Base-by-base conservation (phyloP, 2,329 filamentous ascomycete genomes). In the Claviceps sorghi region DNA sequence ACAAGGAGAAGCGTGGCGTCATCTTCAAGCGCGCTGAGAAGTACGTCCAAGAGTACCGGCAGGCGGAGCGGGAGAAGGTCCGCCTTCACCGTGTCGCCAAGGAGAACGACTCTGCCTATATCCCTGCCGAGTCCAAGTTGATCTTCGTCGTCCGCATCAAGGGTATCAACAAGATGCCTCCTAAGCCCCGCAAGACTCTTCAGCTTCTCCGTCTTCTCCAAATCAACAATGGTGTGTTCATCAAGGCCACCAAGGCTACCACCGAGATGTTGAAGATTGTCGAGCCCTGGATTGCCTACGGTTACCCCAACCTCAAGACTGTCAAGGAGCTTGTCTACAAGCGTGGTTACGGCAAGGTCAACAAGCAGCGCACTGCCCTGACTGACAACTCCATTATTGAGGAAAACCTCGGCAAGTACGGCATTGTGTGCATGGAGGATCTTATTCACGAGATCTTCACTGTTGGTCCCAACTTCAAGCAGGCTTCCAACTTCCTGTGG, bases 111-210 rank as follows among this genome's bases (percentile, higher is more conserved):
- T 86, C 82, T 71, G 93, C 91, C 82, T 93, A 94, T 76, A 86
- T 98, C 64, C 84, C 88, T 60, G 90, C 88, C 60, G 89, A 98
- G 82, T 77, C 87, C 70, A 96, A 95, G 78, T 80, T 98, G 68
- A 89, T 91, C 78, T 98, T 98, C 73, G 83, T 98, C 66, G 78
- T 97, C 75, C 91, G 93, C 73, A 98, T 98, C 82, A 98, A 98
- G 88, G 93, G 91, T 95, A 97, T 98, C 89, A 97, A 97, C 88
- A 98, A 98, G 87, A 97, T 98, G 67, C 84, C 94, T 71, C 93
- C 93, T 66, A 97, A 98, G 87, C 94, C 94, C 75, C 90, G 93
- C 82, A 98, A 98, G 85, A 97, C 95, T 69, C 84, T 98, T 66
- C 93, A 98, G 79, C 88, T 98, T 57, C 90, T 98, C 72, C 91